Base-by-base conservation (phyloP, 495 filamentous ascomycete genomes). In the Annulohypoxylon moriforme region DNA sequence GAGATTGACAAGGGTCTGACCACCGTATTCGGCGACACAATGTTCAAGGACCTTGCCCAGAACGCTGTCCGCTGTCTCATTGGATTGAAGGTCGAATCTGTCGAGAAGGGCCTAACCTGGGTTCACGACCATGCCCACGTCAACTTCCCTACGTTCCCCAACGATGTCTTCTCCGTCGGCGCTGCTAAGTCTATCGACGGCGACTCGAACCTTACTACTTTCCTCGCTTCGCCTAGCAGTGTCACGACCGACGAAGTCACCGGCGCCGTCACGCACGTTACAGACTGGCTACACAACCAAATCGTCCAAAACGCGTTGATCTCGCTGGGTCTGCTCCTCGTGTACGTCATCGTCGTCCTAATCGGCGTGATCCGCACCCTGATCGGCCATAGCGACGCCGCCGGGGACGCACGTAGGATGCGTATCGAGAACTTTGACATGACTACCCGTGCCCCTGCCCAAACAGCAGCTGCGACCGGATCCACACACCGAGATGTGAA, bases 61-160 rank as follows among this genome's bases (percentile, higher is more conserved):
- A 92, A 90, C 4, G 83, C 97, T 16, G 87, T 94, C 60, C 83
- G 91, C 70, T 96, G 94, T 69, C 75, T 96, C 10, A 85, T 96
- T 60, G 88, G 85, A n/a, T 78, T 93, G 64, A 94, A 95, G 81
- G 79, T 95, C 64, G 87, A 88, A 13, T 82, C 89, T 10, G 85
- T 98, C 68, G 85, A 98, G 76, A 89, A 90, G 71, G 96, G 91
- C 8, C 87, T 98, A 0, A 96, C 92, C 0, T 99, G 94, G 94
- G 90, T 96, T 33, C 84, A 89, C 63, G 90, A 98, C 71, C 76
- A 98, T 72, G 94, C 96, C 1, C 87, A 96, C 55, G 85, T 99
- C 69, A 81, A 88, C 64, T 91, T 99, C 74, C 96, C 96, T 0
- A 76, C 86, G 20, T 87, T 98, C 31, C 85, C 87, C 25, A 89